Percentiles rank a stretch among this genome's conserved stretches.
Conservation (phyloP, 805 yeast genomes). For the Wickerhamiella shivajii region DNA sequence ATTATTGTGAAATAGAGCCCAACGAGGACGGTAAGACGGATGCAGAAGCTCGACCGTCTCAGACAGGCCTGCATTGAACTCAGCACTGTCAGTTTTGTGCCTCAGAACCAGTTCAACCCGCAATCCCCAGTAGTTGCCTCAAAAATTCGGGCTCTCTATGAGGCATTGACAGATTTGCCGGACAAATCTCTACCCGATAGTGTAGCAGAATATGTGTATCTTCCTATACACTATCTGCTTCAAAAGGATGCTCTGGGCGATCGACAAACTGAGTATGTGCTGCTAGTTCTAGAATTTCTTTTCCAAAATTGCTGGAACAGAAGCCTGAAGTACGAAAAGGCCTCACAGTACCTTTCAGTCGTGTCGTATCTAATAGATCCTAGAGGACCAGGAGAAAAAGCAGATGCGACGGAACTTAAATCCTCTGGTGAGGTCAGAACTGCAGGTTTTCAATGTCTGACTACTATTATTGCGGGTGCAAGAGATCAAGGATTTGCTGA, state of each 20-base stretch:
- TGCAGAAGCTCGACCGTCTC: too few species aligned
- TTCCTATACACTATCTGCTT: constrained; percentile 42
- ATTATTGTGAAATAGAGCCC: too few species aligned
- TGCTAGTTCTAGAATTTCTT: constrained; percentile 33
- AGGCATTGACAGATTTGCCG: not conserved
- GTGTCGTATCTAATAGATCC: constrained; percentile 18
- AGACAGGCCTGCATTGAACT: too few species aligned
- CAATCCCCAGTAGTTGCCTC: constrained; percentile 20
- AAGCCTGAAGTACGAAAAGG: constrained; percentile 13
- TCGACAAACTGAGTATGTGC: constrained; percentile 31
- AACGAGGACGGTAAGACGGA: too few species aligned
- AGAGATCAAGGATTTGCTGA: constrained; percentile 7
- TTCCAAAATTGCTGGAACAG: constrained; percentile 19
- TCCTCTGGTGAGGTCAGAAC: constrained; percentile 14
- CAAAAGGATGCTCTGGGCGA: constrained; percentile 34
- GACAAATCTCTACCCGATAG: not conserved
- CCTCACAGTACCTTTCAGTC: constrained; percentile 18
- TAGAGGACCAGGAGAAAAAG: constrained; percentile 10
- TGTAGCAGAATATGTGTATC: constrained; percentile 47
- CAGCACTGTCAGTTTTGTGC: constrained; percentile 2
- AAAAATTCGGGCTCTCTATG: constrained; percentile 1
- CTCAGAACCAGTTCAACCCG: constrained; percentile 15
- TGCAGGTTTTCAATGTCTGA: constrained; percentile 20
- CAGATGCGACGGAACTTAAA: constrained; percentile 10
- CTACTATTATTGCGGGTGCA: constrained; percentile 15